These are phyloP conservation scores for Malania oleifera DNA, from an alignment of 164 flowering plant species.

Conservation along the genomic window DNA sequence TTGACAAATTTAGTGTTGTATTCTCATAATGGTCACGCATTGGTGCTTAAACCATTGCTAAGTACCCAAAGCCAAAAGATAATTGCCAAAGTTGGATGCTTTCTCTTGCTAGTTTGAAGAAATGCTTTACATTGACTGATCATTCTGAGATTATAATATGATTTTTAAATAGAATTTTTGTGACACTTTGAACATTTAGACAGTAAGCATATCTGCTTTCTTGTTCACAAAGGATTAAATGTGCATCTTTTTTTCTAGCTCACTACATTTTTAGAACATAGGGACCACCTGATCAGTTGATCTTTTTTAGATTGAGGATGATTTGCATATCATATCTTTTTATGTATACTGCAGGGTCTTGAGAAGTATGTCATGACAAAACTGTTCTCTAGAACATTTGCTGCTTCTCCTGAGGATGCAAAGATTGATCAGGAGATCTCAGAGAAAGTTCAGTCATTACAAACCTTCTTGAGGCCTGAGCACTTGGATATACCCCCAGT, in stretches of 20 bases:
- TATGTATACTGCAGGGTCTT: conserved; percentile 32
- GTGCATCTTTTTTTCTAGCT: neutral
- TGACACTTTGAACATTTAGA: too few relatives aligned
- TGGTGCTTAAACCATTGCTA: too few relatives aligned
- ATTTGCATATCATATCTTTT: conserved; percentile 1
- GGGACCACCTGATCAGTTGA: neutral
- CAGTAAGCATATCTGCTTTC: too few relatives aligned
- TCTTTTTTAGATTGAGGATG: too few relatives aligned
- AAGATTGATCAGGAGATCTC: conserved; percentile 32
- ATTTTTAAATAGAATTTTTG: too few relatives aligned
- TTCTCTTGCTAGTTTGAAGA: neutral
- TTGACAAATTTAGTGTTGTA: too few relatives aligned
- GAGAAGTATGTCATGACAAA: conserved; percentile 62
- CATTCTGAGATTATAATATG: neutral
- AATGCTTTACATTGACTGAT: neutral
- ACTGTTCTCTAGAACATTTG: conserved; percentile 40
- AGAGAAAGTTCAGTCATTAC: conserved; percentile 37
- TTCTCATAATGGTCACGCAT: too few relatives aligned
- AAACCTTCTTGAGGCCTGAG: conserved; percentile 45
- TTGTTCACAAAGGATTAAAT: neutral
- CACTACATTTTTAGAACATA: too few relatives aligned
- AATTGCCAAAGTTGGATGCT: too few relatives aligned
- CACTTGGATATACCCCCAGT: conserved; percentile 45
- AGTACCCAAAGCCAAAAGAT: too few relatives aligned
- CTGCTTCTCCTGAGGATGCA: conserved; percentile 36